Evolutionary conservation across 2,329 filamentous ascomycete species (phyloP).

Genomic region (Emmonsia crescens): DNA sequence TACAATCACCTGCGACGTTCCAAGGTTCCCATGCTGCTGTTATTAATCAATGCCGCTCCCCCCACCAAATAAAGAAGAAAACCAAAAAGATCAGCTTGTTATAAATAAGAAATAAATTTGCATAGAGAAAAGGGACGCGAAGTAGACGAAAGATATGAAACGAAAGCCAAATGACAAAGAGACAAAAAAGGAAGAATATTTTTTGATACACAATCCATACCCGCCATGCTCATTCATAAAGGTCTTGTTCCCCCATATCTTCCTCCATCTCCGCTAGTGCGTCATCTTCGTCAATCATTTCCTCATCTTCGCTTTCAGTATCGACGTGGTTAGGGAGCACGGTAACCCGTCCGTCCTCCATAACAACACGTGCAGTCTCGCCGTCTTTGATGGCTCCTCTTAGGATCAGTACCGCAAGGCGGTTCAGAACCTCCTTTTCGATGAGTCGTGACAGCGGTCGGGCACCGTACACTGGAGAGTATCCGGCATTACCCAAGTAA

Average conservation of each 20-base stretch:
- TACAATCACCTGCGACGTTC: neutral
- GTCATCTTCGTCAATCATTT: conserved; percentile 66
- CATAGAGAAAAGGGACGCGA: neutral
- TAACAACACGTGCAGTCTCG: conserved; percentile 66
- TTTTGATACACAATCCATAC: neutral
- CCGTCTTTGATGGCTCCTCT: conserved; percentile 76
- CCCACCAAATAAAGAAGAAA: neutral
- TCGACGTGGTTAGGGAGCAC: conserved; percentile 75
- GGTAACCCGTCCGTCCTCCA: conserved; percentile 67
- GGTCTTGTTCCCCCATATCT: conserved; percentile 47
- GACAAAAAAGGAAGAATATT: neutral
- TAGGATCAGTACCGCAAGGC: conserved; percentile 80
- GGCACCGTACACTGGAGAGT: conserved; percentile 91
- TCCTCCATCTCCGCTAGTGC: conserved; percentile 61
- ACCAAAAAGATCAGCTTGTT: neutral
- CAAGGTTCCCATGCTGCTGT: neutral
- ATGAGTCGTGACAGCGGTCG: conserved; percentile 80
- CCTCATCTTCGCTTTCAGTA: conserved; percentile 51
- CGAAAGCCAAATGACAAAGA: neutral
- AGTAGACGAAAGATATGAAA: neutral
- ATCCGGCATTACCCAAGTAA: conserved; percentile 82
- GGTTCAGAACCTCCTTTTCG: conserved; percentile 94
- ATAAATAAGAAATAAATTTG: neutral
- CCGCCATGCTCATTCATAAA: conserved; percentile 45
- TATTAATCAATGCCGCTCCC: neutral